Base-by-base conservation (phyloP, 306 rosid genomes). In the Prosopis cineraria region DNA sequence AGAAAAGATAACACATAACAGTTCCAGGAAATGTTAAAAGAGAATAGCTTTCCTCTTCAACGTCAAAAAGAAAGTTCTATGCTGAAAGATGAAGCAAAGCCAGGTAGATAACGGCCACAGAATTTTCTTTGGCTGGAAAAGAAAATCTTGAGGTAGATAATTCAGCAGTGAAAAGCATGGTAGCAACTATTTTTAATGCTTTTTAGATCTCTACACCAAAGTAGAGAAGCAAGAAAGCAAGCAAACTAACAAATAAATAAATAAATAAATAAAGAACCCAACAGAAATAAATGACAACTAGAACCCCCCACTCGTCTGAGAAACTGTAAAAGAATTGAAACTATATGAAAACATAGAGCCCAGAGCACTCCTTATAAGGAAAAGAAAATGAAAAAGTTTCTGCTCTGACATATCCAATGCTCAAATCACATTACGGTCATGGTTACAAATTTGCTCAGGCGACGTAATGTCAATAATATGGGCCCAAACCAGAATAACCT, bases 11-110 rank as follows among this genome's bases (percentile, higher is more conserved):
- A 27, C 41, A 60, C 12, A 40, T 7, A 37, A 37, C 6, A 37
- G 41, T 37, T 37, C 7, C 7, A 37, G 41, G 41, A 37, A 7
- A 37, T 19, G 48, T 24, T n/a, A 60, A 59, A 47, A 37, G 58
- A 48, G 53, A 48, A 73, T 24, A n/a, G 69, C 10, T 8, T 33
- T 64, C 64, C 74, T 22, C 72, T 50, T 48, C 48, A 65, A 68
- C n/a, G 52, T 60, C 25, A 10, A 73, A 2, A 73, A 37, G n/a
- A 59, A 11, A 55, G 13, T 27, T 24, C 10, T 4, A 45, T 14
- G 70, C 70, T 17, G 66, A 63, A 17, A 75, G 78, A n/a, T 24
- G 34, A 70, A 43, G 52, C 74, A 83, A 72, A 39, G 17, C 43
- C 29, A 68, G 29, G 58, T 24, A 52, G 44, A 56, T 48, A 29